These are phyloP conservation scores for Cicer cuneatum DNA, from an alignment of 306 rosid genomes.

Conservation along the genomic window DNA sequence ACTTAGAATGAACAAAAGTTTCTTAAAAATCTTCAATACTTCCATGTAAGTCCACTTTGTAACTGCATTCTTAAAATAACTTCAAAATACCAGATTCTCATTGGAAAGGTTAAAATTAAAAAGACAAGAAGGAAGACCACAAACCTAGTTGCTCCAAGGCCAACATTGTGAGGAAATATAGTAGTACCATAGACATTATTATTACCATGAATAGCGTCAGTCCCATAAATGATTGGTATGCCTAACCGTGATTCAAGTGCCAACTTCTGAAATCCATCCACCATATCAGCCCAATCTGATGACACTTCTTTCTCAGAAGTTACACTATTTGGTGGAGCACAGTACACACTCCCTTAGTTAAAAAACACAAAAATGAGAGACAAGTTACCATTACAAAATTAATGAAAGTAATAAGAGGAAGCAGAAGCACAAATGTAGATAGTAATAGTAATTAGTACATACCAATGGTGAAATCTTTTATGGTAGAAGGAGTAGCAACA, in stretches of 20 bases:
- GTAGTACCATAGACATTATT: constrained; percentile 74
- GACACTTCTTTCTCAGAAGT: constrained; percentile 62
- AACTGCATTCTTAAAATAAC: too few relatives aligned
- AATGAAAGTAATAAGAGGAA: background rate
- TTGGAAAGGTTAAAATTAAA: too few relatives aligned
- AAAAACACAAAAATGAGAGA: background rate
- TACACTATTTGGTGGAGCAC: constrained; percentile 63
- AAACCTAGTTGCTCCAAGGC: constrained; percentile 78
- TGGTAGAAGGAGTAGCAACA: constrained; percentile 19
- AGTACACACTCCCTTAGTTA: constrained; percentile 65
- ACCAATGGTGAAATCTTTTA: background rate
- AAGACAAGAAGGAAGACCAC: background rate
- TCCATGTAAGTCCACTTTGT: too few relatives aligned
- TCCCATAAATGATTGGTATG: constrained; percentile 72
- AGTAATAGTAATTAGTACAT: background rate
- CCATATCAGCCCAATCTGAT: constrained; percentile 77
- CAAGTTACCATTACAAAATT: background rate
- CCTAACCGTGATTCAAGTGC: constrained; percentile 71
- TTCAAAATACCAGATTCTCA: too few relatives aligned
- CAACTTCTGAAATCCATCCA: constrained; percentile 64
- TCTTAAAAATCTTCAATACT: too few relatives aligned
- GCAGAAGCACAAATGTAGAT: background rate
- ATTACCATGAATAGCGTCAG: constrained; percentile 83
- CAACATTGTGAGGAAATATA: constrained; percentile 75
- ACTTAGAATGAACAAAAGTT: too few relatives aligned